Conservation (phyloP, 148 eudicot genomes). For the Simmondsia chinensis region DNA sequence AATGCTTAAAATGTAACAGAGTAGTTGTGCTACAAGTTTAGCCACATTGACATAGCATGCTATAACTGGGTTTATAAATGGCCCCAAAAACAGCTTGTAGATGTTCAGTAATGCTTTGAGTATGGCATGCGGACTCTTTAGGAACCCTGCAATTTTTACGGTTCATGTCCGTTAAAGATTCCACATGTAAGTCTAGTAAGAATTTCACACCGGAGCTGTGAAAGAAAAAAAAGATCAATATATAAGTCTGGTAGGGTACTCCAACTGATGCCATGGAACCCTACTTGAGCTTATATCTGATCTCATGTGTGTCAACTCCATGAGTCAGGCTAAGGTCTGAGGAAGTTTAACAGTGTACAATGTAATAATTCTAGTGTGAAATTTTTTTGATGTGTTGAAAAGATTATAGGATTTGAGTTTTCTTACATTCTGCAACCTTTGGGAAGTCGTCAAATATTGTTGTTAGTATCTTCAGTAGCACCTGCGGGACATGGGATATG, state of each 20-base stretch:
- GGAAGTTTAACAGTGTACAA: neutral
- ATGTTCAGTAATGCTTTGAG: constrained; percentile 23
- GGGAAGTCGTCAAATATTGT: constrained; percentile 69
- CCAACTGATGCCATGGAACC: too few relatives aligned
- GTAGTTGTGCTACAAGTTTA: constrained; percentile 23
- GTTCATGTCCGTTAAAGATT: too few relatives aligned
- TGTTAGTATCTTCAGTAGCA: constrained; percentile 38
- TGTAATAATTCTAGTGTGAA: neutral
- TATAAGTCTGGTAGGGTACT: too few relatives aligned
- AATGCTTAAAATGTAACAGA: constrained; percentile 25
- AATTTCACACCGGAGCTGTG: too few relatives aligned
- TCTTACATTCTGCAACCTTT: constrained; percentile 56
- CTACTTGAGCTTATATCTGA: too few relatives aligned
- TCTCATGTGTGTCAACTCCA: too few relatives aligned
- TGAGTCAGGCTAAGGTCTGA: too few relatives aligned
- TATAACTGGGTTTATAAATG: constrained; percentile 47
- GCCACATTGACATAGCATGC: constrained; percentile 44
- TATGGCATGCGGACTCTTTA: constrained; percentile 49
- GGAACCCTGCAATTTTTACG: constrained; percentile 46
- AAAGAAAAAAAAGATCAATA: too few relatives aligned
- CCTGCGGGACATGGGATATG: constrained; percentile 27
- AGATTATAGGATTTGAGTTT: neutral
- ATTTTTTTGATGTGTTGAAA: neutral
- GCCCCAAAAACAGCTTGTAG: constrained; percentile 29
- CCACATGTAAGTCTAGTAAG: too few relatives aligned